A percentile compares a stretch with the other conserved stretches of the same genome.
These are phyloP conservation scores for Phytophthora crassamura DNA, from an alignment of 352 stramenopile species.

Conservation along the genomic window DNA sequence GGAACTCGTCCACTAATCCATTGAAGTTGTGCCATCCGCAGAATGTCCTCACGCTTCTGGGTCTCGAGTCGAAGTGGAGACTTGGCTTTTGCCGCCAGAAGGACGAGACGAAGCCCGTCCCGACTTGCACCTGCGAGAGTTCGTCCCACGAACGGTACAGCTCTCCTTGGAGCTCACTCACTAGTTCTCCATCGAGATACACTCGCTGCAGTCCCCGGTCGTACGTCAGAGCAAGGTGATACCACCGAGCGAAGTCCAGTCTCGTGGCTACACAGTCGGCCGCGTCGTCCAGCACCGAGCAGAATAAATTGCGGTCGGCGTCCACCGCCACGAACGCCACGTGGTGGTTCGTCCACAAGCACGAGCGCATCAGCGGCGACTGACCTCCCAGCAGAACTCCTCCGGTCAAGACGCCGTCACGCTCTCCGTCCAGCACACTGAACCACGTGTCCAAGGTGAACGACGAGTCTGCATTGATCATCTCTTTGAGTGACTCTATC, in stretches of 20 bases:
- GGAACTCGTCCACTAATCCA: conserved; percentile 13
- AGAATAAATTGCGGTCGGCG: conserved; percentile 16
- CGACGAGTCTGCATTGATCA: neutral
- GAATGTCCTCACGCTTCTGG: conserved; percentile 5
- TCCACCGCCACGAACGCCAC: conserved; percentile 21
- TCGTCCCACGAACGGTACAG: conserved; percentile 12
- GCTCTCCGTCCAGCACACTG: conserved; percentile 23
- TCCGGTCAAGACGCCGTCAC: conserved; percentile 12
- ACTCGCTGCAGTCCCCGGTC: conserved; percentile 2
- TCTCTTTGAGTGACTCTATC: conserved; percentile 1
- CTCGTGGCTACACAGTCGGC: conserved; percentile 9
- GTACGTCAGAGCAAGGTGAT: conserved; percentile 18
- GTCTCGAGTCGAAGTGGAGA: conserved; percentile 13
- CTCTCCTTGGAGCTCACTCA: conserved; percentile 1
- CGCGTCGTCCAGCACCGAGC: conserved; percentile 12
- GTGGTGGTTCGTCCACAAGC: conserved; percentile 22
- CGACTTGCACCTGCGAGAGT: conserved; percentile 14
- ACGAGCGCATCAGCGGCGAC: conserved; percentile 12
- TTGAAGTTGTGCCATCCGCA: conserved; percentile 26
- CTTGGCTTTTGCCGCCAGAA: conserved; percentile 21
- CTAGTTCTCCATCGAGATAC: conserved; percentile 9
- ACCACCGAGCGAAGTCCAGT: conserved; percentile 15
- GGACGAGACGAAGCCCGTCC: conserved; percentile 23
- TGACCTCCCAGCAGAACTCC: conserved; percentile 16
- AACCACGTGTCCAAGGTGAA: conserved; percentile 19